Evolutionary conservation across 768 basidiomycete species (phyloP).

Genomic region (Antrodiella citrinella): DNA sequence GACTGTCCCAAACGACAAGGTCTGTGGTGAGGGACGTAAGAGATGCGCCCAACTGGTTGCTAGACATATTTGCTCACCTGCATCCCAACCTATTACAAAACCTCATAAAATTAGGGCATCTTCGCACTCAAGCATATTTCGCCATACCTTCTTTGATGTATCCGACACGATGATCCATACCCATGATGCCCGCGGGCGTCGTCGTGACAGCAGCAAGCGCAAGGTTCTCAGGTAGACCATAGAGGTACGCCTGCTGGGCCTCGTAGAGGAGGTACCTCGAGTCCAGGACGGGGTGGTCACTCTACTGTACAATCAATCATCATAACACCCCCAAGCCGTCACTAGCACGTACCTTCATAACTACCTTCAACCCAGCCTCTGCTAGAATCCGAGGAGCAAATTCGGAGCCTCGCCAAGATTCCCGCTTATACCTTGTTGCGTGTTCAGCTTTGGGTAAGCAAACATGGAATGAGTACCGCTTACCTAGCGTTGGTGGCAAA

Average conservation of each 20-base stretch:
- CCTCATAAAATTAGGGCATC: too few relatives aligned
- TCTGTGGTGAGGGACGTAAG: too few relatives aligned
- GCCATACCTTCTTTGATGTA: constrained; percentile 53
- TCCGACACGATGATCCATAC: constrained; percentile 64
- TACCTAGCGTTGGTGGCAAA: constrained; percentile 58
- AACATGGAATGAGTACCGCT: background rate
- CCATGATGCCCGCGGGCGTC: constrained; percentile 54
- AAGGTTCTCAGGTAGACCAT: constrained; percentile 45
- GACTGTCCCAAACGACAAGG: constrained; percentile 62
- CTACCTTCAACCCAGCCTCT: constrained; percentile 39
- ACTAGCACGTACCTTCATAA: constrained; percentile 37
- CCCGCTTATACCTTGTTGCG: constrained; percentile 47
- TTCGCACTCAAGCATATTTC: background rate
- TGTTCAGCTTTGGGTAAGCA: background rate
- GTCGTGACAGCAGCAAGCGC: constrained; percentile 59
- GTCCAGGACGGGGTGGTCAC: constrained; percentile 53
- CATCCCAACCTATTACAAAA: constrained; percentile 51
- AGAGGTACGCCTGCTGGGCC: constrained; percentile 62
- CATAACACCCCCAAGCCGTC: background rate
- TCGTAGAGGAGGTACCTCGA: constrained; percentile 64
- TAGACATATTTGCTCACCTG: constrained; percentile 26
- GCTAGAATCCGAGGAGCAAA: constrained; percentile 48
- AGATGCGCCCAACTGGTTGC: background rate
- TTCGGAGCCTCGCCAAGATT: constrained; percentile 48
- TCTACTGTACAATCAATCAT: constrained; percentile 14